Evolutionary conservation across 163 green algal species (phyloP).

Genomic region (Scenedesmus sp.): DNA sequence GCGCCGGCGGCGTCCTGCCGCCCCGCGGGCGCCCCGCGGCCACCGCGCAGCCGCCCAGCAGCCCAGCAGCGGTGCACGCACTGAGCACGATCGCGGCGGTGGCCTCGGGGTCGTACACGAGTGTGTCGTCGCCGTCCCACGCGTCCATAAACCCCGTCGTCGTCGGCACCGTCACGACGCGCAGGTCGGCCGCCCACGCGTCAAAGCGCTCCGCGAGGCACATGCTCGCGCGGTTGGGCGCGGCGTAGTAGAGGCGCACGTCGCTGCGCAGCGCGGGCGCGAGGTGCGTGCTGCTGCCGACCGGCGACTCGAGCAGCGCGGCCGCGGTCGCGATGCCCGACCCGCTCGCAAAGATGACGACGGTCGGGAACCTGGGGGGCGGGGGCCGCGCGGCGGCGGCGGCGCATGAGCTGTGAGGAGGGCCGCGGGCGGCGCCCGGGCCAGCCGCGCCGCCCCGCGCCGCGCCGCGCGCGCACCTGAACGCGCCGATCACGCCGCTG

Average conservation of each 20-base stretch:
- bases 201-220: conserved; percentile 55
- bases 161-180: conserved; percentile 39
- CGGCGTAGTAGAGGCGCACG: conserved; percentile 84
- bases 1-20: background rate
- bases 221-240: background rate
- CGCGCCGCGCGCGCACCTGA: conserved; percentile 65
- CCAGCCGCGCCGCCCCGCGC: background rate
- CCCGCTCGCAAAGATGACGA: conserved; percentile 81
- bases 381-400: background rate
- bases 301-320: conserved; percentile 76
- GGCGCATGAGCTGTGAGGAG: no score
- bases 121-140: conserved; percentile 84
- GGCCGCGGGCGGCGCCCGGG: no score
- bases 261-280: conserved; percentile 65
- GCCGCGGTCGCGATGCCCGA: conserved; percentile 73
- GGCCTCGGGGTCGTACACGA: conserved; percentile 73
- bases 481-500: conserved; percentile 63
- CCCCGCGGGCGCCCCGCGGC: background rate
- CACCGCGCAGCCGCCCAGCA: background rate
- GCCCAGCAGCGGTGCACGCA: conserved; percentile 4
- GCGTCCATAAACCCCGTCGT: conserved; percentile 61
- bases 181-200: conserved; percentile 55
- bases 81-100: conserved; percentile 82
- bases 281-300: conserved; percentile 60
- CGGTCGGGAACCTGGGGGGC: conserved; percentile 19